A percentile compares a stretch with the other conserved stretches of the same genome.
Evolutionary conservation across 2,329 filamentous ascomycete genomes (phyloP).

Genomic region (Rhynchosporium graminicola): DNA sequence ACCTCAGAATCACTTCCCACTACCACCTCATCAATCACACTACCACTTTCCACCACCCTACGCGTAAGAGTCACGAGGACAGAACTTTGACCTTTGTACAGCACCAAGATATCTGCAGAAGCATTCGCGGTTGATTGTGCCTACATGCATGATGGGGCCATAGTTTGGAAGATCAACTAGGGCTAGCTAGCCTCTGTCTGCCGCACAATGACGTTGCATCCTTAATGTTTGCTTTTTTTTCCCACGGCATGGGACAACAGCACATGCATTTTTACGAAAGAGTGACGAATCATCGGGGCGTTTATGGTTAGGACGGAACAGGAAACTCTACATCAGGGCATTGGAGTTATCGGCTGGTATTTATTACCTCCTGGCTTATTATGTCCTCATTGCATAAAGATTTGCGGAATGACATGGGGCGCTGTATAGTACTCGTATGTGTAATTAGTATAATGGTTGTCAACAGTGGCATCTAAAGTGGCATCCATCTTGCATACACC

Average conservation of each 20-base stretch:
- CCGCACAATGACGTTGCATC: neutral
- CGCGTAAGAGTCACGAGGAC: conserved; percentile 5
- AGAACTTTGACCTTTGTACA: neutral
- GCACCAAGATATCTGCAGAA: conserved; percentile 1
- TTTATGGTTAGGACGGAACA: neutral
- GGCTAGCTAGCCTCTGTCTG: neutral
- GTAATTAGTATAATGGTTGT: neutral
- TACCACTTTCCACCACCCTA: conserved; percentile 30
- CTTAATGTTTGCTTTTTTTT: neutral
- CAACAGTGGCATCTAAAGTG: neutral
- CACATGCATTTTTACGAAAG: conserved; percentile 7
- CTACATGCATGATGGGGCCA: neutral
- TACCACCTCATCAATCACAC: conserved; percentile 35
- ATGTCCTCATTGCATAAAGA: neutral
- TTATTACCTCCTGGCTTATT: conserved; percentile 8
- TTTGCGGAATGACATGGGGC: neutral
- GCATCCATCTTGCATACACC: neutral
- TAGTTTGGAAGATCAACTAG: neutral
- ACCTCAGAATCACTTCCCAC: conserved; percentile 32
- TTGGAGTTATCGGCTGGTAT: conserved; percentile 8
- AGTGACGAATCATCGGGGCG: neutral
- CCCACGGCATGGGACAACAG: conserved; percentile 7
- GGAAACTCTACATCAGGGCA: neutral
- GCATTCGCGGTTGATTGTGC: neutral
- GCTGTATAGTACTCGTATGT: conserved; percentile 2